Evolutionary conservation across 208 protist species (phyloP), one percentile per base, ranked within the genome.

Genomic region (Acanthamoeba lenticulata): DNA sequence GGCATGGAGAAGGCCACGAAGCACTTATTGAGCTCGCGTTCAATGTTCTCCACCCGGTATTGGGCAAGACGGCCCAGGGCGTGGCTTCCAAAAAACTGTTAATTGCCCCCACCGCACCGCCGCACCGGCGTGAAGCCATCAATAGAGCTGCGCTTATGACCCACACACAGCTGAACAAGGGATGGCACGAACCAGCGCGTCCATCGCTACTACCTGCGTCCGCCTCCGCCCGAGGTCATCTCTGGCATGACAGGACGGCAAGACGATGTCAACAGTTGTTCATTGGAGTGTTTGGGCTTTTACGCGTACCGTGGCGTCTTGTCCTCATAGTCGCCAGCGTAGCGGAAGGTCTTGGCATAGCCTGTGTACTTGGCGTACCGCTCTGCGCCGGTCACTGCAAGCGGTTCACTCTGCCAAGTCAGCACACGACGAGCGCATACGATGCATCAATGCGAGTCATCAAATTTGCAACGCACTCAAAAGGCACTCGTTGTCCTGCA

Each of bases 261-360:
- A 27, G 27, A 67, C 21, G 24, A 67, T 27, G 57, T 67, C 19
- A 32, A 36, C 69, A 21, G 32, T 81, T 44, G 57, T 67, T 27
- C 27, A 67, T 67, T 67, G 57, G 27, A 27, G 57, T 67, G 27
- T 27, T 21, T 27, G 27, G n/a, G n/a, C n/a, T n/a, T n/a, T n/a
- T n/a, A n/a, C n/a, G n/a, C n/a, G 67, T 62, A 89, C 81, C 44
- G 11, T 9, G 69, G 69, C 15, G 90, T 93, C 36, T 34, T 55
- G 44, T 93, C 90, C 24, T 77, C 36, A n/a, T 93, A 83, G 62
- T 93, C 69, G 1, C 67, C 62, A 15, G 62, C 52, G 38, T 47
- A 93, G 15, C 52, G 42, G 52, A 93, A 93, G 0, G 90, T 93
- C 69, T 83, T 93, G 45, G 67, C 90, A 32, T 93, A 93, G 55